A percentile compares a stretch with the other conserved stretches of the same genome.
Evolutionary conservation across 768 basidiomycete species (phyloP).

Genomic region (Kwoniella dejecticola): DNA sequence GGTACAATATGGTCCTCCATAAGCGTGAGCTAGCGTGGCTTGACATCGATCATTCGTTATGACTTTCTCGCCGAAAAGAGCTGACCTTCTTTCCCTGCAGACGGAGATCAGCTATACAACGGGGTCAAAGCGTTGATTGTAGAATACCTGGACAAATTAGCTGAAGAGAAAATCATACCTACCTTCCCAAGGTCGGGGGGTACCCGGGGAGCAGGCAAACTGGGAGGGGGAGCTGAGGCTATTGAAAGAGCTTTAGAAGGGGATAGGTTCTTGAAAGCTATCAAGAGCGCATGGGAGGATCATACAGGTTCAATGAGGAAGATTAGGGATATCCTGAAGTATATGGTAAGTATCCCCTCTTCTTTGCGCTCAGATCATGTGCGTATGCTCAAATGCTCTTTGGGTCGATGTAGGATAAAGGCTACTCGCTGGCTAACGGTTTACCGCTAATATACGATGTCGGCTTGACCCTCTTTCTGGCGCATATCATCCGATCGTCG

Average conservation of each 20-base stretch:
- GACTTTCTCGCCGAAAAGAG: neutral
- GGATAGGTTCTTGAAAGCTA: conserved; percentile 77
- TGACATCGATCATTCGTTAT: neutral
- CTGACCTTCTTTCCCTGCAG: conserved; percentile 31
- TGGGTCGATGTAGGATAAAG: conserved; percentile 75
- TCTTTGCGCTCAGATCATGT: neutral
- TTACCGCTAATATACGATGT: conserved; percentile 80
- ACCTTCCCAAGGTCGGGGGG: conserved; percentile 71
- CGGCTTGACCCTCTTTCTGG: conserved; percentile 78
- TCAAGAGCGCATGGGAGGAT: conserved; percentile 88
- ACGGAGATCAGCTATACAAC: conserved; percentile 81
- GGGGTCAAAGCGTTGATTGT: conserved; percentile 76
- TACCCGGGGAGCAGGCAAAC: conserved; percentile 40
- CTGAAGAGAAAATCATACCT: conserved; percentile 73
- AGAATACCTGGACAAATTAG: conserved; percentile 79
- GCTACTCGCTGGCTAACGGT: conserved; percentile 71
- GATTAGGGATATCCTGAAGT: conserved; percentile 84
- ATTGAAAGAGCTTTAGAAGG: conserved; percentile 78
- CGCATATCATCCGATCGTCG: conserved; percentile 63
- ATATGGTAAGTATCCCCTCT: conserved; percentile 72
- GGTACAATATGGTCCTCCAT: conserved; percentile 89
- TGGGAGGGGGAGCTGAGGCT: conserved; percentile 63
- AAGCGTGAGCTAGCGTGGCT: conserved; percentile 57
- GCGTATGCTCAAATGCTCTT: neutral
- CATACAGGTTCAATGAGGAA: conserved; percentile 86